Conservation (phyloP, 176 grass and related monocot genomes). For the Dendrocalamus sinicus region DNA sequence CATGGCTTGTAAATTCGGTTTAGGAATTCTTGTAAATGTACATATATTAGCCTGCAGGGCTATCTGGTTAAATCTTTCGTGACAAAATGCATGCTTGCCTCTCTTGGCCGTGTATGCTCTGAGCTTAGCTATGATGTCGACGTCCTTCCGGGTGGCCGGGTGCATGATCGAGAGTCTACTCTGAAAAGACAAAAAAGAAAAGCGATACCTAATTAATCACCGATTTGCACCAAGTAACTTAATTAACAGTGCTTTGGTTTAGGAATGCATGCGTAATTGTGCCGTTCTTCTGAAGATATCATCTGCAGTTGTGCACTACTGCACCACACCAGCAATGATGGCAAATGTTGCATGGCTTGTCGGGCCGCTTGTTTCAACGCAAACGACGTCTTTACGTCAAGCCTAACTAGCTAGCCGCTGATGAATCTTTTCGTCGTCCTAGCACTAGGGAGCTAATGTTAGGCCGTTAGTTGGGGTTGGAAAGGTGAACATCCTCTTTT, state of each 20-base stretch:
- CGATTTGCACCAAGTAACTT: neutral
- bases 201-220: neutral
- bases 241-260: neutral
- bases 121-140: neutral
- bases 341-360: neutral
- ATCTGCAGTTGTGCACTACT: neutral
- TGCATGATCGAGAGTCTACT: constrained; percentile 6
- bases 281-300: constrained; percentile 16
- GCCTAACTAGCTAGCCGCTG: neutral
- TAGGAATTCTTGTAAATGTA: too few relatives aligned
- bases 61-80: neutral
- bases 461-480: neutral
- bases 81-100: neutral
- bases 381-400: neutral
- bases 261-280: neutral
- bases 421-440: neutral
- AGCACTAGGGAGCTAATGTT: neutral
- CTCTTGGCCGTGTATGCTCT: neutral
- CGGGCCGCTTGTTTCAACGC: neutral
- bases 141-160: neutral
- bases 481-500: neutral
- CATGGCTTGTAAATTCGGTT: too few relatives aligned
- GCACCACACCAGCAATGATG: neutral
- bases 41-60: neutral
- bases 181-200: neutral